Evolutionary conservation across 2,329 filamentous ascomycete species (phyloP).

Genomic region (Taxawa tesnikishii): DNA sequence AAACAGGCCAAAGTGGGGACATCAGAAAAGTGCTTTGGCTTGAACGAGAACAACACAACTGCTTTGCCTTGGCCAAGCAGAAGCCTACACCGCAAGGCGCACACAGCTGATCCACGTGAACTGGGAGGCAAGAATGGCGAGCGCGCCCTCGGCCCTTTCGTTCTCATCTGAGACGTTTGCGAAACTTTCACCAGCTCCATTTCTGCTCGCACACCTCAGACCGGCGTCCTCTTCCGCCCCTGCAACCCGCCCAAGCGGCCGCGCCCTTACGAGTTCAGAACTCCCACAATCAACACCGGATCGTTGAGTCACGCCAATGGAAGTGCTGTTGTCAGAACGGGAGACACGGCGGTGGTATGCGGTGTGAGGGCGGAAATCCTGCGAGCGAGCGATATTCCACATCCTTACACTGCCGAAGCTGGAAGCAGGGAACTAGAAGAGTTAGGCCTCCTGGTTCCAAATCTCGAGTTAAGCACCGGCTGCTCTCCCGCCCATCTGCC

Average conservation of each 20-base stretch:
- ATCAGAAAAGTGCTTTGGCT: too few species aligned
- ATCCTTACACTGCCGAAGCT: slow-evolving; percentile 29
- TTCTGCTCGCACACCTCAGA: slow-evolving; percentile 78
- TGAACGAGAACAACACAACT: too few species aligned
- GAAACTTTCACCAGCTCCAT: slow-evolving; percentile 78
- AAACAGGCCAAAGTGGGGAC: too few species aligned
- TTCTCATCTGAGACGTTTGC: slow-evolving; percentile 64
- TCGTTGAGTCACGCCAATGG: slow-evolving; percentile 84
- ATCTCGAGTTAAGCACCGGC: slow-evolving; percentile 84
- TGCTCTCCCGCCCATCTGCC: slow-evolving; percentile 78
- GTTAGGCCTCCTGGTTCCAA: slow-evolving; percentile 72
- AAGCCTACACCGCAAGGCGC: too few species aligned
- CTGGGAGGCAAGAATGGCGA: too few species aligned
- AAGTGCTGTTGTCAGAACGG: slow-evolving; percentile 74
- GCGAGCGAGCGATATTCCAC: slow-evolving; percentile 59
- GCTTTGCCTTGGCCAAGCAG: too few species aligned
- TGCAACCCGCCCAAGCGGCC: slow-evolving; percentile 69
- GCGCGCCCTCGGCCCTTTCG: slow-evolving; percentile 22
- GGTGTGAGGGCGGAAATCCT: slow-evolving; percentile 82
- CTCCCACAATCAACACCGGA: slow-evolving; percentile 65
- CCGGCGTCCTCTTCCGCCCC: slow-evolving; percentile 38
- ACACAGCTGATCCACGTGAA: too few species aligned
- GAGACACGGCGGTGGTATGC: slow-evolving; percentile 90
- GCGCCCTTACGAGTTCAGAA: slow-evolving; percentile 57
- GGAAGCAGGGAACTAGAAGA: slow-evolving; percentile 29